These are phyloP conservation scores for Arabidopsis suecica DNA, from an alignment of 345 rosid genomes.

Conservation along the genomic window DNA sequence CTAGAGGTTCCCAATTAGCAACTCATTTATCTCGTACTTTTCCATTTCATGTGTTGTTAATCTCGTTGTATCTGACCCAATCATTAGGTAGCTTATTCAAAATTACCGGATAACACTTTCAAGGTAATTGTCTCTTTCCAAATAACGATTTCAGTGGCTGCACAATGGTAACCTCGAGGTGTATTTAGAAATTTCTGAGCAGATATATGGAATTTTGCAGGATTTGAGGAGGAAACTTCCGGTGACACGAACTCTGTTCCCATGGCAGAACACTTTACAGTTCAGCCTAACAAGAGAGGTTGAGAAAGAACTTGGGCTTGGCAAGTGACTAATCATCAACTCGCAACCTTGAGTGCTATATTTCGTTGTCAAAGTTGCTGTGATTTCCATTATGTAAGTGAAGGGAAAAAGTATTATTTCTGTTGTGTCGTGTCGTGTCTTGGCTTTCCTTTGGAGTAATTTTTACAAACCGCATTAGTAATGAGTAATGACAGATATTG, in stretches of 20 bases:
- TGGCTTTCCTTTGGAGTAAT: not conserved
- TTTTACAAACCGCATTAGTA: not conserved
- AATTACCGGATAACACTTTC: constrained; percentile 92
- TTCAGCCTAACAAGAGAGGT: constrained; percentile 95
- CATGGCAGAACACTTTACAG: constrained; percentile 91
- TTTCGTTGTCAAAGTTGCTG: constrained; percentile 3
- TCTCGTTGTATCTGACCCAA: constrained; percentile 10
- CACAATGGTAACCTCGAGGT: not conserved
- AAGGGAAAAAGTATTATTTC: not conserved
- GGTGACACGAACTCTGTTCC: constrained; percentile 89
- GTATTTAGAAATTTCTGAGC: not conserved
- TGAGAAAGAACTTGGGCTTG: constrained; percentile 87
- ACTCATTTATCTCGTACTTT: not conserved
- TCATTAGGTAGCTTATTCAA: constrained; percentile 84
- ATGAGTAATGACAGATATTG: not conserved
- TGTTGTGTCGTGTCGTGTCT: not conserved
- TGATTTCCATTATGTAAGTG: constrained; percentile 7
- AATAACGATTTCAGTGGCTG: not conserved
- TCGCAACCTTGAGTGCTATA: not conserved
- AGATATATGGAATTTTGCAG: constrained; percentile 47
- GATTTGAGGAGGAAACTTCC: constrained; percentile 99
- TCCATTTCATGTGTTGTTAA: constrained; percentile 6
- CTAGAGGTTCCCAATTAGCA: constrained; percentile 67
- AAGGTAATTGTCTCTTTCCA: constrained; percentile 56
- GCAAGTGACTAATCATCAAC: constrained; percentile 52